phyloP scores from a whole-genome alignment of 768 basidiomycete genomes.

The Pleurotus tuoliensis region DNA sequence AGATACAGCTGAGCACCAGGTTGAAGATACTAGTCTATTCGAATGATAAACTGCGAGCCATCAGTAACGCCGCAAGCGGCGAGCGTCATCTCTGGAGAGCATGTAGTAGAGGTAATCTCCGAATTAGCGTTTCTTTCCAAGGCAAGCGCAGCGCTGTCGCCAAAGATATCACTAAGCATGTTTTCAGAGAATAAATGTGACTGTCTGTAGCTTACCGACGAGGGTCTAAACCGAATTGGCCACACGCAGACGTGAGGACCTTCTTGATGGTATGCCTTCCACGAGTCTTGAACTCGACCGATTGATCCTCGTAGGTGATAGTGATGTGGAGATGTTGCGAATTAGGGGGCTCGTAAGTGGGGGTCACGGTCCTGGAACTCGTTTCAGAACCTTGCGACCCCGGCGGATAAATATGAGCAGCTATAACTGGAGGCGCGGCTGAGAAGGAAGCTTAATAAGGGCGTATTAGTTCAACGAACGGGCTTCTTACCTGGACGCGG shows the following conservation, averaged over 20 bases:
- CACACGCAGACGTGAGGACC: slow-evolving; percentile 36
- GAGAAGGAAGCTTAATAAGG: too few species aligned
- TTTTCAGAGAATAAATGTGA: neutral
- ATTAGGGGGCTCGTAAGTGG: slow-evolving; percentile 6
- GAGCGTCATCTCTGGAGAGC: neutral
- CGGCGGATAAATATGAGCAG: neutral
- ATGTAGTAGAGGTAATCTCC: neutral
- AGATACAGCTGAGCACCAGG: too few species aligned
- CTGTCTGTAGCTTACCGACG: slow-evolving; percentile 18
- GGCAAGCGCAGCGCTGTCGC: neutral
- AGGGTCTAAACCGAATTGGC: slow-evolving; percentile 31
- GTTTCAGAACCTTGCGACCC: neutral
- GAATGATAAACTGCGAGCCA: neutral
- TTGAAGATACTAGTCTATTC: neutral
- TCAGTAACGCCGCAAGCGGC: neutral
- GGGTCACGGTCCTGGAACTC: neutral
- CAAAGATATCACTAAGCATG: neutral
- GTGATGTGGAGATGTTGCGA: slow-evolving; percentile 25
- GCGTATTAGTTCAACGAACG: neutral
- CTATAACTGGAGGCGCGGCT: neutral
- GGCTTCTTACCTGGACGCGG: neutral
- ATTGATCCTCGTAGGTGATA: slow-evolving; percentile 21
- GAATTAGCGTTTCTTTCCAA: neutral
- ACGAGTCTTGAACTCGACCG: slow-evolving; percentile 38
- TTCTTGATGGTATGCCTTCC: slow-evolving; percentile 37